Base-by-base conservation (phyloP, 2,329 filamentous ascomycete genomes). In the Neocucurbitaria cava region DNA sequence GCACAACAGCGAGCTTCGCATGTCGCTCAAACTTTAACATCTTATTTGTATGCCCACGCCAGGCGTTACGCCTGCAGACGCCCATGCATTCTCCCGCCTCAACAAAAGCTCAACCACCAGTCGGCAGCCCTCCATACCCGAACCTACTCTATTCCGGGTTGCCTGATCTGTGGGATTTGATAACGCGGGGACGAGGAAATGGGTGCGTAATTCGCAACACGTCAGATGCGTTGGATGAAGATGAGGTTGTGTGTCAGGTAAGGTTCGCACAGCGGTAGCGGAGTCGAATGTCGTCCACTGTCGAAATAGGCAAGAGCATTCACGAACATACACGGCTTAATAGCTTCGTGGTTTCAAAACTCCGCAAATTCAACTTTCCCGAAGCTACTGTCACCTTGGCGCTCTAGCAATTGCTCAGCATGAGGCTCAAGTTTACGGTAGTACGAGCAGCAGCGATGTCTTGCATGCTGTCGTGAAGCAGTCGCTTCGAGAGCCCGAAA, bases 51-150 rank as follows among this genome's bases (percentile, higher is more conserved):
- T 52, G 45, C 49, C 49, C 35, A 56, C 48, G 61, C 51, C 49
- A 58, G 57, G 57, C 63, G 61, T 61, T 45, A 54, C 52, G 58
- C 60, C 56, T 58, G 52, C 64, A 64, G 35, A 47, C 45, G 15
- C 40, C 42, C 52, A 59, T 59, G 59, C 63, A 57, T 53, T n/a
- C 43, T 52, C 44, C 52, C 41, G 28, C 48, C 59, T 57, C 63
- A 68, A 66, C 63, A 65, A 62, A 65, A 61, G 39, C 15, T 15
- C 31, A 55, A 44, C 44, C 50, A 23, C 50, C 49, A 50, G 46
- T 58, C 52, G 51, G 51, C 51, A 53, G 24, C 38, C 44, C 46
- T 54, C 50, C 55, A 54, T 43, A 48, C 44, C 47, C 35, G 41
- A 46, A 47, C 38, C 18, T 30, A 49, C 39, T 52, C 40, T 47